Conservation (phyloP, 768 basidiomycete species). For the Daedalea quercina region DNA sequence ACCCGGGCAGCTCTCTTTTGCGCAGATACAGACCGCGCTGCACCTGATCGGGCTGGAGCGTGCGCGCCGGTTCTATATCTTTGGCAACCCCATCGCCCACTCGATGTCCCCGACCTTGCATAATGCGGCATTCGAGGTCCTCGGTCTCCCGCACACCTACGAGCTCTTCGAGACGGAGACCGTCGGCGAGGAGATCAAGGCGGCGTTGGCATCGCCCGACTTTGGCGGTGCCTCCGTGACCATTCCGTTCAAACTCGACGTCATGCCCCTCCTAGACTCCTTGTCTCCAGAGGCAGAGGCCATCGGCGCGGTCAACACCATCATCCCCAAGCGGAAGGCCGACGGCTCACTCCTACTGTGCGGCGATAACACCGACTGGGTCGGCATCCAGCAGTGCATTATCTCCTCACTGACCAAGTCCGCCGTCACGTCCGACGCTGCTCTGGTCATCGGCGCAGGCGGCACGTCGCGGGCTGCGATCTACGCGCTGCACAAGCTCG, state of each 20-base stretch:
- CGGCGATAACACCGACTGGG: constrained; percentile 97
- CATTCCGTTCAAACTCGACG: constrained; percentile 89
- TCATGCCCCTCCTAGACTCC: constrained; percentile 77
- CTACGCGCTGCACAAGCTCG: constrained; percentile 73
- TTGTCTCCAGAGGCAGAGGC: constrained; percentile 74
- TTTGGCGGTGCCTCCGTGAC: constrained; percentile 98
- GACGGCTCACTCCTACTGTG: constrained; percentile 47
- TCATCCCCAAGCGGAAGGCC: constrained; percentile 47
- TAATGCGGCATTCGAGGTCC: constrained; percentile 74
- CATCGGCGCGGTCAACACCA: constrained; percentile 95
- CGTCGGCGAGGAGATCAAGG: constrained; percentile 60
- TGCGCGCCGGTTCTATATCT: constrained; percentile 70
- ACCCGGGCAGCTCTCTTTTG: constrained; percentile 88
- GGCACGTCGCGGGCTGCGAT: constrained; percentile 94
- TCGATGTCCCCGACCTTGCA: constrained; percentile 93
- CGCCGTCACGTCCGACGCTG: constrained; percentile 37
- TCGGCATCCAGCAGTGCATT: constrained; percentile 69
- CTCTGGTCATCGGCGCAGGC: constrained; percentile 89
- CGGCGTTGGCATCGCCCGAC: constrained; percentile 51
- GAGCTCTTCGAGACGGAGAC: constrained; percentile 65
- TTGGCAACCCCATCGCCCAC: constrained; percentile 82
- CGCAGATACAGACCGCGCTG: constrained; percentile 77
- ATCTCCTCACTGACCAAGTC: constrained; percentile 32
- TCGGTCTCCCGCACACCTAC: constrained; percentile 85
- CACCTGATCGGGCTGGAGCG: constrained; percentile 78